Base-by-base conservation (phyloP, 1,284 basidiomycete species). In the Phlebopus sp. region DNA sequence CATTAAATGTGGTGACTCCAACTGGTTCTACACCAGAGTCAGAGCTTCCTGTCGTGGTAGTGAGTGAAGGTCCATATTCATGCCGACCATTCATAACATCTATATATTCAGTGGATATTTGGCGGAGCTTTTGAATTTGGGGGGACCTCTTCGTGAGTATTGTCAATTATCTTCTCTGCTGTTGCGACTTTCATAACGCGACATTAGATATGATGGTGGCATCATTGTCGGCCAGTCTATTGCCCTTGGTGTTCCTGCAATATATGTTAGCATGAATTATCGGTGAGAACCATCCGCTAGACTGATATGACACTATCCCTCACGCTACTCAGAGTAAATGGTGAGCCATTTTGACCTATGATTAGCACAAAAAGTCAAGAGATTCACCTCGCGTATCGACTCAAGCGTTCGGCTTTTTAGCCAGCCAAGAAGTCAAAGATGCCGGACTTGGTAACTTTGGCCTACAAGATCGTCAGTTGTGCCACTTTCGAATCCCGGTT, bases 401-500 rank as follows among this genome's bases (percentile, higher is more conserved):
- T 17, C 45, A 35, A 72, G 67, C 68, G 0, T 73, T 71, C 51
- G 78, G 78, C 0, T 81, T 81, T 55, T 54, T 79, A 35, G 72
- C 71, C 2, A 67, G 78, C n/a, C 57, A 75, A 48, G 75, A 81
- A 55, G 71, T 78, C 18, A 68, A 71, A 40, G 70, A 65, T 10
- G 79, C 75, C 6, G 76, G 78, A 2, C 62, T 78, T 2, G 73
- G 75, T 2, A 83, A 83, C 55, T 58, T 79, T 1, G 81, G 81
- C 4, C 60, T 82, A 2, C 71, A 70, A 44, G 77, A 80, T 54
- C 77, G 78, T 79, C 52, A 55, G 76, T 66, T 3, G 9, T 37
- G 11, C 11, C 10, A 10, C 18, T 4, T 23, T 46, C 14, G n/a
- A n/a, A n/a, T 17, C 21, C 4, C 13, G 10, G 5, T 4, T 32